Evolutionary conservation across 108 stramenopile species (phyloP).

Genomic region (Cyclotella kingstonii): DNA sequence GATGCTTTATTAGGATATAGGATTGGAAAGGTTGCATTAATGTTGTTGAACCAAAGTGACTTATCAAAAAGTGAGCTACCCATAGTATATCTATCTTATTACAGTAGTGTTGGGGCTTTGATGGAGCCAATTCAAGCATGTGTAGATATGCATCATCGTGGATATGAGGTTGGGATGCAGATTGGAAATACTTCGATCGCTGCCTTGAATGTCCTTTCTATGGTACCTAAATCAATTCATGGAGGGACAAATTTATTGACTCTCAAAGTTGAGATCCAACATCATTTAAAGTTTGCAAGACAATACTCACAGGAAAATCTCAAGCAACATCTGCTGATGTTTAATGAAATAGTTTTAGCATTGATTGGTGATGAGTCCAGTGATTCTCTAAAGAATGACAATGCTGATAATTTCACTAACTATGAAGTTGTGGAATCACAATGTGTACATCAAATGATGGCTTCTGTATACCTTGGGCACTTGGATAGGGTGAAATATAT

Average conservation of each 20-base stretch:
- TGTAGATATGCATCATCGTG: conserved; percentile 9
- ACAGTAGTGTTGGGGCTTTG: conserved; percentile 4
- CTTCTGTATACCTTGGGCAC: neutral
- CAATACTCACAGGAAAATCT: neutral
- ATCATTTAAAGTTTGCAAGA: conserved; percentile 8
- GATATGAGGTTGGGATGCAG: conserved; percentile 26
- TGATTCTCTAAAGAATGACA: neutral
- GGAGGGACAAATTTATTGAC: conserved; percentile 14
- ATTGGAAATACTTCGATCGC: conserved; percentile 16
- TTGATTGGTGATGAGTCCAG: conserved; percentile 16
- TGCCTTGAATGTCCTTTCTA: conserved; percentile 7
- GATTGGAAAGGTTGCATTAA: conserved; percentile 14
- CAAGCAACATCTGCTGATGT: conserved; percentile 3
- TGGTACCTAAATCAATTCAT: conserved; percentile 12
- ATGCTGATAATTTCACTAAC: neutral
- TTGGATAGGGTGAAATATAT: conserved; percentile 7
- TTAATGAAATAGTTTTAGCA: conserved; percentile 12
- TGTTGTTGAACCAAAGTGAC: conserved; percentile 9
- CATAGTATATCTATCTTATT: neutral
- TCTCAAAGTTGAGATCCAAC: conserved; percentile 17
- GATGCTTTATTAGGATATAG: neutral
- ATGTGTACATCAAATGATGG: neutral
- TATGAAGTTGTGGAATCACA: neutral
- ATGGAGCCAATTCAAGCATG: conserved; percentile 25
- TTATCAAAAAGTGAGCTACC: neutral